Evolutionary conservation across 768 basidiomycete genomes (phyloP), one percentile per base, ranked within the genome.

Genomic region (Lactifluus subvellereus): DNA sequence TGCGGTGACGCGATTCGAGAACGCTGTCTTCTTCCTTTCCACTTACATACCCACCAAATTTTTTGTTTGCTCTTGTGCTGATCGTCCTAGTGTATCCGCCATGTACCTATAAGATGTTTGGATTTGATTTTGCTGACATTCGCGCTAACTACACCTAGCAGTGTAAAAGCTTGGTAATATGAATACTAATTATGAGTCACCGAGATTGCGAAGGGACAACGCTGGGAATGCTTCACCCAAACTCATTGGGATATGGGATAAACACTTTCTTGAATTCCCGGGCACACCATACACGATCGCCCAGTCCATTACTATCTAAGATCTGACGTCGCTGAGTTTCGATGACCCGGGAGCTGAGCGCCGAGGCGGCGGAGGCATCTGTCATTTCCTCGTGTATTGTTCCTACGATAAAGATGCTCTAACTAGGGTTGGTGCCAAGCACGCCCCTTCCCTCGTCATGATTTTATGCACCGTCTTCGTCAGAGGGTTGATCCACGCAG

Each of bases 401-500:
- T 51, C 27, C 49, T 67, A 67, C 67, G 95, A 97, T 69, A 99
- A 74, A n/a, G 90, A 91, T 8, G 96, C 96, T 6, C 93, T 96
- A 58, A 94, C 79, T 50, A 96, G 80, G 7, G 82, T 91, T 16
- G 88, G 87, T 9, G 94, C 86, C 13, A 84, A 69, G 72, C 92
- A 95, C 33, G 90, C 78, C 14, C 95, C 97, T 30, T 84, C 81
- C 71, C 87, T 87, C 3, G 96, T 96, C 59, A 93, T 80, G 66
- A 99, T 94, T 71, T 77, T 86, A 74, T 98, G 92, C 8, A 87
- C 82, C 57, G 77, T 82, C 72, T 89, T 88, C 16, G 89, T 91
- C 42, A 72, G 78, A 6, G 93, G 87, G 72, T 97, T 87, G 57
- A 98, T 77, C 96, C 97, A 98, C 8, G 92, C 94, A 30, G 95